phyloP scores from a whole-genome alignment of 441 rosid species.

The Eruca vesicaria region DNA sequence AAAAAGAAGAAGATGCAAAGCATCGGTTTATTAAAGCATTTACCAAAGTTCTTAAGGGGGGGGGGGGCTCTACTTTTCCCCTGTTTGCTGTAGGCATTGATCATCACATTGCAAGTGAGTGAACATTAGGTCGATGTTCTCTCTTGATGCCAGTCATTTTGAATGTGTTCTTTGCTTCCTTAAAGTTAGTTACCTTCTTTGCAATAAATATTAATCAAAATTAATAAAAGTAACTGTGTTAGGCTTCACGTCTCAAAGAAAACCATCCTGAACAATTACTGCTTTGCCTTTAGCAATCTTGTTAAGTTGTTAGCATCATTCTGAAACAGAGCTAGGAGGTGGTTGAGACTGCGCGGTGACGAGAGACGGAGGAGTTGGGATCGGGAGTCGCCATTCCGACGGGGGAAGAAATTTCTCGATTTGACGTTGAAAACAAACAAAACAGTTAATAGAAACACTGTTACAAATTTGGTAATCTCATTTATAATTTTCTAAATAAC shows the following conservation, averaged over 20 bases:
- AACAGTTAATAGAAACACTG: too few relatives aligned
- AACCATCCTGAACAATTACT: neutral
- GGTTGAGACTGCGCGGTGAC: too few relatives aligned
- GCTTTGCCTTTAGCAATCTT: neutral
- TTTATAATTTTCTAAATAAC: too few relatives aligned
- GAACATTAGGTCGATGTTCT: neutral
- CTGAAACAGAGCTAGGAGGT: too few relatives aligned
- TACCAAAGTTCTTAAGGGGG: too few relatives aligned
- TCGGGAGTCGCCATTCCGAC: too few relatives aligned
- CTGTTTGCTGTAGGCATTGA: neutral
- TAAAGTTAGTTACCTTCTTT: neutral
- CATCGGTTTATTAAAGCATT: too few relatives aligned
- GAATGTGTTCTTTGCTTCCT: neutral
- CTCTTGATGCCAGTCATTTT: neutral
- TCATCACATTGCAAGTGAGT: neutral
- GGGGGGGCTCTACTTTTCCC: conserved; percentile 43
- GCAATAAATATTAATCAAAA: neutral
- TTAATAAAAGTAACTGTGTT: neutral
- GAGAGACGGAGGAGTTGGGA: too few relatives aligned
- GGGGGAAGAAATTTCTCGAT: too few relatives aligned
- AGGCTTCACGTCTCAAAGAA: neutral
- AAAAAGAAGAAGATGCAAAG: too few relatives aligned
- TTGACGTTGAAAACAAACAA: too few relatives aligned
- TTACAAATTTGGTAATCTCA: too few relatives aligned
- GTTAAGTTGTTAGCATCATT: neutral